phyloP scores from a whole-genome alignment of 257 asterid species.

The Ilex asprella region DNA sequence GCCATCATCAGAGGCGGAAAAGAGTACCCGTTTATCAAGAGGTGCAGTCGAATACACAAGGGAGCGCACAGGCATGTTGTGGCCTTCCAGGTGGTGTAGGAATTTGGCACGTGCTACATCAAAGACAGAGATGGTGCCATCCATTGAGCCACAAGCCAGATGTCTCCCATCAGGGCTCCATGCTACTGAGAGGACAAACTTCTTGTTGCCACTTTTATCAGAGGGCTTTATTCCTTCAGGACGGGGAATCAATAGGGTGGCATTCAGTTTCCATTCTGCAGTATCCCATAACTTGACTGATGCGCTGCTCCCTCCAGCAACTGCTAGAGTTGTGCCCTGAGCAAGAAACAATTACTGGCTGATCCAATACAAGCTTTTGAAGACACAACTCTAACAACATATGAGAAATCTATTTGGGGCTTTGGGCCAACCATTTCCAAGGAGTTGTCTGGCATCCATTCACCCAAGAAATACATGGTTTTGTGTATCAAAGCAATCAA shows the following conservation, averaged over 20 bases:
- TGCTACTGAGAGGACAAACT: slow-evolving; percentile 89
- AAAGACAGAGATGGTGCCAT: slow-evolving; percentile 86
- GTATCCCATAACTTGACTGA: slow-evolving; percentile 69
- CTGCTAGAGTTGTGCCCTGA: too few species aligned
- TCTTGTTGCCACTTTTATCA: slow-evolving; percentile 68
- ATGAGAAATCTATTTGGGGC: too few species aligned
- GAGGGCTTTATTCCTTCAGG: slow-evolving; percentile 35
- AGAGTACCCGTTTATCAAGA: slow-evolving; percentile 72
- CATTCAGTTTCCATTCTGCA: slow-evolving; percentile 60
- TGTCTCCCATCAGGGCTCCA: slow-evolving; percentile 22
- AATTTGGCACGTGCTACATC: slow-evolving; percentile 76
- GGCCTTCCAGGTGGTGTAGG: slow-evolving; percentile 91
- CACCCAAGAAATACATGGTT: too few species aligned
- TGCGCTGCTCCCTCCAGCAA: too few species aligned
- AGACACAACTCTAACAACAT: slow-evolving; percentile 3
- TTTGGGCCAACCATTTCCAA: too few species aligned
- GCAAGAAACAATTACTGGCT: slow-evolving; percentile 16
- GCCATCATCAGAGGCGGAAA: slow-evolving; percentile 90
- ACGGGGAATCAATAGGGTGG: slow-evolving; percentile 74
- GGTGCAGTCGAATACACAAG: slow-evolving; percentile 82
- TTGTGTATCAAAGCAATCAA: too few species aligned
- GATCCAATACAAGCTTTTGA: too few species aligned
- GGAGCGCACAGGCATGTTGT: slow-evolving; percentile 83
- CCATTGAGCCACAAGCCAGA: slow-evolving; percentile 85
- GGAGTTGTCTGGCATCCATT: too few species aligned